Evolutionary conservation across 192 early-diverging fungal species (phyloP), one percentile per base, ranked within the genome.

Genomic region (Geranomyces variabilis): DNA sequence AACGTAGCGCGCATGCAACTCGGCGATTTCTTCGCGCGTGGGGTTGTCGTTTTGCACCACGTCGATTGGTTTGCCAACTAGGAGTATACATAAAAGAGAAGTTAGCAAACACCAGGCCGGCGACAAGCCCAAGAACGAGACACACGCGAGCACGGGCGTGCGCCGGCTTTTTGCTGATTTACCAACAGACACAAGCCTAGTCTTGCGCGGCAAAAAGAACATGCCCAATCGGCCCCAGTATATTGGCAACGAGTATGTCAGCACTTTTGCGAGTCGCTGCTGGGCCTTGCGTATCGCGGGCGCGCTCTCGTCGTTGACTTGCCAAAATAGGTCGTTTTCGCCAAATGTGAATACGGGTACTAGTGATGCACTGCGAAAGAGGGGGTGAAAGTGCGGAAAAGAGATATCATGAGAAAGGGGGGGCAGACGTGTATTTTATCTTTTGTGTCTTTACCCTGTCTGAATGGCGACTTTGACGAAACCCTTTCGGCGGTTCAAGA

Each of bases 301-400:
- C 19, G n/a, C n/a, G 28, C 34, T 59, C 43, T 53, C 24, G 31
- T 66, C 55, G 21, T 29, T 73, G 24, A 73, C 55, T 46, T 73
- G 71, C 19, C 41, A 67, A 43, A 44, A 73, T 22, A 73, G 46
- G 58, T 77, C 76, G 61, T 73, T 94, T 76, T 96, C 93, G 62
- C 93, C 94, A 79, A 96, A 95, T 21, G 92, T 87, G 70, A 92
- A 89, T 3, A 90, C 84, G 6, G 95, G 95, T 22, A 93, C 90
- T n/a, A 96, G 74, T 21, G 81, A 79, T 15, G 92, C 90, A 10
- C 90, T 47, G 46, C n/a, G n/a, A n/a, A n/a, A n/a, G n/a, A n/a
- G n/a, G n/a, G n/a, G n/a, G n/a, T n/a, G n/a, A n/a, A n/a, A n/a
- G n/a, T n/a, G n/a, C n/a, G n/a, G n/a, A n/a, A n/a, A n/a, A n/a